Conservation (phyloP, 2,329 filamentous ascomycete genomes). For the Hymenoscyphus repandus region DNA sequence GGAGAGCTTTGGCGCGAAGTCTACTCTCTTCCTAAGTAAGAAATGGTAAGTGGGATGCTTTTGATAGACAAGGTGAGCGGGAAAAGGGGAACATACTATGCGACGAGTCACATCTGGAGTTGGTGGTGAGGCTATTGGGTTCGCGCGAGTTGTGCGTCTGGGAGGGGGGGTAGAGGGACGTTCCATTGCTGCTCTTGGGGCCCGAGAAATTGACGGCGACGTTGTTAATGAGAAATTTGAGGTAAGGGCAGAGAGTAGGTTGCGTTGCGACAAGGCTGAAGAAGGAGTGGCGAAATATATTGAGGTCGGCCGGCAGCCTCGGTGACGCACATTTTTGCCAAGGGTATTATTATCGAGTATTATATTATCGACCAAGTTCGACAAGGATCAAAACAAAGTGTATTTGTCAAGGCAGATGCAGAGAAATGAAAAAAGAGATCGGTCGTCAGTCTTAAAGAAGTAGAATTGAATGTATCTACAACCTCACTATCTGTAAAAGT, state of each 20-base stretch:
- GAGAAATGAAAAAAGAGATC: neutral
- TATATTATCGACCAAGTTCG: too few species aligned
- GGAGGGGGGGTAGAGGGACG: slow-evolving; percentile 20
- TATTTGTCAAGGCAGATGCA: neutral
- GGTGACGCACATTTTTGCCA: slow-evolving; percentile 1
- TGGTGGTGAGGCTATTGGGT: slow-evolving; percentile 37
- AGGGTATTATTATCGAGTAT: neutral
- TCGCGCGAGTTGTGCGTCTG: neutral
- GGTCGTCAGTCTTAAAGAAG: neutral
- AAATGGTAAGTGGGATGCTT: slow-evolving; percentile 1
- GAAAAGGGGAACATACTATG: slow-evolving; percentile 41
- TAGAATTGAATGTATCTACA: slow-evolving; percentile 1
- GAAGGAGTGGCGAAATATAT: slow-evolving; percentile 10
- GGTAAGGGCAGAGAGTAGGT: neutral
- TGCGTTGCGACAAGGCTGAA: slow-evolving; percentile 14
- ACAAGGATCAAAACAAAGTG: neutral
- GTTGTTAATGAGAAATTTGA: neutral
- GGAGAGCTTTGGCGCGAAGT: slow-evolving; percentile 81
- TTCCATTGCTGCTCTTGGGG: slow-evolving; percentile 22
- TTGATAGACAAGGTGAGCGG: neutral
- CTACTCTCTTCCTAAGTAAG: slow-evolving; percentile 71
- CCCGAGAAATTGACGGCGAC: too few species aligned
- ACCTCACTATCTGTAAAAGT: slow-evolving; percentile 3
- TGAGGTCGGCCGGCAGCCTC: slow-evolving; percentile 4
- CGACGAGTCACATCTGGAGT: slow-evolving; percentile 51